A percentile compares a stretch with the other conserved stretches of the same genome.
phyloP scores from a whole-genome alignment of 148 eudicot species.

The Vaccinium corymbosum region DNA sequence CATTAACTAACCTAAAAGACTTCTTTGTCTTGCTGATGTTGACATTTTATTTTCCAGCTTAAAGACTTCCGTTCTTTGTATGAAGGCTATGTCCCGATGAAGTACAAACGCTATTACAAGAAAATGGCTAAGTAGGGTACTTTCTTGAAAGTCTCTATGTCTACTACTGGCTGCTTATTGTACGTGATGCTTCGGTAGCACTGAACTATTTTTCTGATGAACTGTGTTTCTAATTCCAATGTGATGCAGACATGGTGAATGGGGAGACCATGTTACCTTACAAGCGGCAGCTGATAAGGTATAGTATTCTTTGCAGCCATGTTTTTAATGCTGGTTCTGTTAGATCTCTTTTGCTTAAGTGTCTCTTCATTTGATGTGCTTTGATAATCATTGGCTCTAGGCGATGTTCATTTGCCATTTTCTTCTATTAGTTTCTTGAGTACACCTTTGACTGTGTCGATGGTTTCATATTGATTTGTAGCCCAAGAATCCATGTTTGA shows the following conservation, averaged over 20 bases:
- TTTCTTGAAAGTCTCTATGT: conserved; percentile 9
- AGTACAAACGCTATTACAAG: conserved; percentile 83
- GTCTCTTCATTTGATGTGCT: conserved; percentile 2
- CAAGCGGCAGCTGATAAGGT: conserved; percentile 97
- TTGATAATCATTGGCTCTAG: neutral
- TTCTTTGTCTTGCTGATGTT: conserved; percentile 14
- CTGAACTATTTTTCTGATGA: conserved; percentile 10
- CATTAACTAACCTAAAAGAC: neutral
- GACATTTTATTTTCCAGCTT: conserved; percentile 47
- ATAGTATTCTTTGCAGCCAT: conserved; percentile 11
- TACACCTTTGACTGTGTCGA: neutral
- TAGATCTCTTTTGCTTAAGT: neutral
- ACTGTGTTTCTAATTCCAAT: neutral
- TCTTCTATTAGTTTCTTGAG: conserved; percentile 5
- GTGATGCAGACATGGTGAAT: conserved; percentile 69
- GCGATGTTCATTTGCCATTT: neutral
- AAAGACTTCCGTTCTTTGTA: conserved; percentile 53
- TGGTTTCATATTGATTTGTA: neutral
- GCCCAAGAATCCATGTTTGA: neutral
- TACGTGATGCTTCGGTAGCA: neutral
- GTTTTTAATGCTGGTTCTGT: neutral
- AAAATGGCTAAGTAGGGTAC: conserved; percentile 78
- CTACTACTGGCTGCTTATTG: neutral
- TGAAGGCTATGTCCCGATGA: conserved; percentile 92
- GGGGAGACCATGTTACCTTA: conserved; percentile 92